These are phyloP conservation scores for Fusarium buharicum DNA, from an alignment of 2,329 filamentous ascomycete genomes.

Conservation along the genomic window DNA sequence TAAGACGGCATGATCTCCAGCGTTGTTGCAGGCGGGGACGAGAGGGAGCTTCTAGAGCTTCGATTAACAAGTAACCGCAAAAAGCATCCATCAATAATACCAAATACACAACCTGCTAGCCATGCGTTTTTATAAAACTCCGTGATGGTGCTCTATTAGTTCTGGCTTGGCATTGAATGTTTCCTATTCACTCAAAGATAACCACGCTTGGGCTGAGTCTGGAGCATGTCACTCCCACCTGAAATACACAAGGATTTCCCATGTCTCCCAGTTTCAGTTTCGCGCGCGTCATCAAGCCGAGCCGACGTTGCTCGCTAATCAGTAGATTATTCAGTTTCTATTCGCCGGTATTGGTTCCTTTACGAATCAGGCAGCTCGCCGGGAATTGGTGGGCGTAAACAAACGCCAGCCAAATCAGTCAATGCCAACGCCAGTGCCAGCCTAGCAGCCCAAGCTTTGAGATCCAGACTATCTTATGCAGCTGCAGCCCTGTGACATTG, in stretches of 20 bases:
- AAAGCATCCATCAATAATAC: not conserved
- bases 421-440: too few relatives aligned
- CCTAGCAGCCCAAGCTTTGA: not conserved
- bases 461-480: not conserved
- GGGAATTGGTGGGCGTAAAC: conserved; percentile 20
- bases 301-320: conserved; percentile 2
- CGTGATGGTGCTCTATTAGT: not conserved
- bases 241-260: not conserved
- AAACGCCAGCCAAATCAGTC: not conserved
- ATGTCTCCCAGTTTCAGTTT: not conserved
- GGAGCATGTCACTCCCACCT: not conserved
- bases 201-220: not conserved
- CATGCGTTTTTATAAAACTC: not conserved
- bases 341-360: conserved; percentile 1
- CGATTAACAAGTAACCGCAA: not conserved
- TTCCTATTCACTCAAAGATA: conserved; percentile 8
- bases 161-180: conserved; percentile 14
- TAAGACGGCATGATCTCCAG: not conserved
- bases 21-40: not conserved
- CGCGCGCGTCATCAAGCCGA: conserved; percentile 16
- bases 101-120: not conserved
- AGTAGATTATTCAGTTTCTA: not conserved
- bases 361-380: conserved; percentile 28
- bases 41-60: conserved; percentile 3
- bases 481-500: conserved; percentile 25